phyloP scores from a whole-genome alignment of 345 rosid genomes.

The Salix dunnii region DNA sequence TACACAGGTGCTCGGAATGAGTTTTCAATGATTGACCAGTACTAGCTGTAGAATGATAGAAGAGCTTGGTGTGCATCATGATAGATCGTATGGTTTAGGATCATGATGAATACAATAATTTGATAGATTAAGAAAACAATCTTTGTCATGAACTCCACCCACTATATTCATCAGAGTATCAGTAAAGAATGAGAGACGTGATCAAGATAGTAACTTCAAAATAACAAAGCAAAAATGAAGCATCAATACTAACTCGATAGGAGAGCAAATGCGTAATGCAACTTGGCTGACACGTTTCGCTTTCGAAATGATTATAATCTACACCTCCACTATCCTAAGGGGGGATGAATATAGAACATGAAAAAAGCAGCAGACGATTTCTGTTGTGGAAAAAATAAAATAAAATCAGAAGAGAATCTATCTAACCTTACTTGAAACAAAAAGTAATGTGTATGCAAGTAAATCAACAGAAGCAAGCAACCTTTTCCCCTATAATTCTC shows the following conservation, averaged over 20 bases:
- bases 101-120: background rate
- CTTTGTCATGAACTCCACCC: no score
- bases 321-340: background rate
- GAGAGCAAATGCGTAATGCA: conserved; percentile 6
- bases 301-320: conserved; percentile 16
- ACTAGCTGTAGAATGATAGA: background rate
- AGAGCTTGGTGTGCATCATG: background rate
- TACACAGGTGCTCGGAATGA: no score
- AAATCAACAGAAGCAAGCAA: background rate
- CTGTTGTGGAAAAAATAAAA: no score
- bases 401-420: background rate
- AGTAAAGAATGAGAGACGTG: background rate
- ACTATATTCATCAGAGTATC: no score
- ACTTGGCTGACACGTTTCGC: conserved; percentile 15
- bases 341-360: conserved; percentile 25
- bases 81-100: background rate
- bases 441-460: background rate
- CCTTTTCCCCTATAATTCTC: background rate
- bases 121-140: background rate
- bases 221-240: background rate
- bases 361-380: background rate
- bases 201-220: background rate
- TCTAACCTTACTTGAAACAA: background rate
- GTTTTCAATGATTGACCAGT: no score
- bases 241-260: background rate